These are phyloP conservation scores for rapeseed (Brassica napus) DNA, from an alignment of 345 rosid species.

Conservation along the genomic window DNA sequence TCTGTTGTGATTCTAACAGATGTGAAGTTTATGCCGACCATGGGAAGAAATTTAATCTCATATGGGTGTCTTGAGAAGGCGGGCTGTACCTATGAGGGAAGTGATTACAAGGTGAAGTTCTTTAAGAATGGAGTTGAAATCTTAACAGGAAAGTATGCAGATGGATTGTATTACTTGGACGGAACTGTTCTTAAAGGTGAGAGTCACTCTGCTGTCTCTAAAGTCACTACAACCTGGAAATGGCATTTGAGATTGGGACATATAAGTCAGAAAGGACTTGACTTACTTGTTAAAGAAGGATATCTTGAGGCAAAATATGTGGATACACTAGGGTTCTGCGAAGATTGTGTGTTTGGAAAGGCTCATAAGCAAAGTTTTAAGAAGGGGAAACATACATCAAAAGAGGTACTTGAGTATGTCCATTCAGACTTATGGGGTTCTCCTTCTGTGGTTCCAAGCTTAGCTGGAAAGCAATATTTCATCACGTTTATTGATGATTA, in stretches of 20 bases:
- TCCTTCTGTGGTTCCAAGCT: neutral
- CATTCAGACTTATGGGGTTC: neutral
- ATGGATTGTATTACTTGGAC: neutral
- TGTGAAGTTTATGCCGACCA: neutral
- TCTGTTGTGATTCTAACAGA: neutral
- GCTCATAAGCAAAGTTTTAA: neutral
- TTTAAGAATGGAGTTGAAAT: neutral
- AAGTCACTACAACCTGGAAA: neutral
- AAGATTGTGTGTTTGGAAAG: neutral
- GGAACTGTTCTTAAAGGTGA: neutral
- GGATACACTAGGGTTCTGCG: neutral
- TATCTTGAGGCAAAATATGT: neutral
- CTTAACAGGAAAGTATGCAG: neutral
- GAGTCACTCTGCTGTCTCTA: neutral
- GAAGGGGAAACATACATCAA: neutral
- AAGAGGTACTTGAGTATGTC: neutral
- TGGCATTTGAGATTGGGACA: neutral
- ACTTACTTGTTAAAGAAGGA: neutral
- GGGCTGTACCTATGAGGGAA: neutral
- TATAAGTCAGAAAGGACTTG: neutral
- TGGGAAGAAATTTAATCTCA: neutral
- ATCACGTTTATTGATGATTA: too few species aligned
- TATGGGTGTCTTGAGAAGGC: neutral
- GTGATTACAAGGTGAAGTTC: neutral
- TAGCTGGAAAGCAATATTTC: neutral